Conservation (phyloP, 2,329 filamentous ascomycete genomes). For the Zasmidium citrigriseum region DNA sequence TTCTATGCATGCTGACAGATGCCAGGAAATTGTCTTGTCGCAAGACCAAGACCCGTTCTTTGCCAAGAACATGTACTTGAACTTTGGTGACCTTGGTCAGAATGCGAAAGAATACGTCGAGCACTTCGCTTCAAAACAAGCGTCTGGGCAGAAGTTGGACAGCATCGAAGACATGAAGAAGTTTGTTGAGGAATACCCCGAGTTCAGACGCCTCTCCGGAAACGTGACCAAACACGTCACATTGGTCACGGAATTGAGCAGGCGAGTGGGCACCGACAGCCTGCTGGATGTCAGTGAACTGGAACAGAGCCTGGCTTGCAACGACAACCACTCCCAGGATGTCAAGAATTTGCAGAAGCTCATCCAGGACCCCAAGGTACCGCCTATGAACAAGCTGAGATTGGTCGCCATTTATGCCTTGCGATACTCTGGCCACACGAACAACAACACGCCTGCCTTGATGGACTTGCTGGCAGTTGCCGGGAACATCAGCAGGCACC, state of each 20-base stretch:
- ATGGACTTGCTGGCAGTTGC: constrained; percentile 83
- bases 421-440: constrained; percentile 83
- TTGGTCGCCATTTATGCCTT: constrained; percentile 93
- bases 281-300: constrained; percentile 95
- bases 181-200: constrained; percentile 97
- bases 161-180: constrained; percentile 99
- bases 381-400: constrained; percentile 79
- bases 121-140: constrained; percentile 97
- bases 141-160: constrained; percentile 92
- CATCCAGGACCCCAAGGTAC: constrained; percentile 77
- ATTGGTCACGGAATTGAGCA: constrained; percentile 87
- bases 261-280: constrained; percentile 80
- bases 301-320: constrained; percentile 94
- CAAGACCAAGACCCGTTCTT: constrained; percentile 99
- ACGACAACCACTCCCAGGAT: constrained; percentile 89
- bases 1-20: constrained; percentile 5
- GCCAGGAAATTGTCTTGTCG: constrained; percentile 81
- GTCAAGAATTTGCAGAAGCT: constrained; percentile 89
- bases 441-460: constrained; percentile 79
- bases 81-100: constrained; percentile 91
- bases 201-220: constrained; percentile 93
- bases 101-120: constrained; percentile 99
- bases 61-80: constrained; percentile 98
- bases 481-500: constrained; percentile 74
- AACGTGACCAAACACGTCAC: constrained; percentile 99